Evolutionary conservation across 2,329 filamentous ascomycete species (phyloP).

Genomic region (Calonectria naviculata): DNA sequence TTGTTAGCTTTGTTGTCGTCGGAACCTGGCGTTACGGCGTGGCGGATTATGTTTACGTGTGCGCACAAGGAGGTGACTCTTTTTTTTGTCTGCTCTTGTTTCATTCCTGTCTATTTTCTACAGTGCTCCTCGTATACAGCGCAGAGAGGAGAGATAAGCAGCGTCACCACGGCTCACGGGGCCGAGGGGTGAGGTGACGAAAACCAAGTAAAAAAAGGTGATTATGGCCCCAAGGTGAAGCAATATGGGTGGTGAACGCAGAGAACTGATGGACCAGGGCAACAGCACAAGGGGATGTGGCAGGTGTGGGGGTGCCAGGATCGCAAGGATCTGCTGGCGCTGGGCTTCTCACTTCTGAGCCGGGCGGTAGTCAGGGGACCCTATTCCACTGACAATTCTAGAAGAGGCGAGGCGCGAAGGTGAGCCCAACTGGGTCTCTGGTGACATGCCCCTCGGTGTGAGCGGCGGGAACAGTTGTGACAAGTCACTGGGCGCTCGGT

Average conservation of each 20-base stretch:
- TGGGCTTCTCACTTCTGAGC: constrained; percentile 32
- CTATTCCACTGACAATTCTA: constrained; percentile 42
- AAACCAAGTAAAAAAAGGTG: neutral
- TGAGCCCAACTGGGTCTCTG: constrained; percentile 7
- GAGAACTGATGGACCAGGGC: constrained; percentile 14
- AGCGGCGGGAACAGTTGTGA: constrained; percentile 19
- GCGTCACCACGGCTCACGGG: neutral
- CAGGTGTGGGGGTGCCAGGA: constrained; percentile 35
- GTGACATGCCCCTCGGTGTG: constrained; percentile 20
- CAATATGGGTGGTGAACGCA: constrained; percentile 3
- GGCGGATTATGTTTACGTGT: constrained; percentile 15
- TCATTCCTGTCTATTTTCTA: no score
- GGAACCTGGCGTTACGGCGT: constrained; percentile 21
- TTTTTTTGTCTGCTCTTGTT: neutral
- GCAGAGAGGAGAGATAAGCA: neutral
- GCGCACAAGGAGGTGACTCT: neutral
- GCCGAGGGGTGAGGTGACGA: constrained; percentile 4
- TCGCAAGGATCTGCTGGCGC: constrained; percentile 33
- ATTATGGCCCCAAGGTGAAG: constrained; percentile 14
- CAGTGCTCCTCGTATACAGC: neutral
- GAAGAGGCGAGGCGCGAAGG: constrained; percentile 30
- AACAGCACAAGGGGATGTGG: constrained; percentile 8
- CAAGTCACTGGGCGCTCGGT: constrained; percentile 21
- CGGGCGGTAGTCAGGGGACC: constrained; percentile 29
- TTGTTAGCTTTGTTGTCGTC: constrained; percentile 21